Base-by-base conservation (phyloP, 148 eudicot species). In the Camellia japonica region DNA sequence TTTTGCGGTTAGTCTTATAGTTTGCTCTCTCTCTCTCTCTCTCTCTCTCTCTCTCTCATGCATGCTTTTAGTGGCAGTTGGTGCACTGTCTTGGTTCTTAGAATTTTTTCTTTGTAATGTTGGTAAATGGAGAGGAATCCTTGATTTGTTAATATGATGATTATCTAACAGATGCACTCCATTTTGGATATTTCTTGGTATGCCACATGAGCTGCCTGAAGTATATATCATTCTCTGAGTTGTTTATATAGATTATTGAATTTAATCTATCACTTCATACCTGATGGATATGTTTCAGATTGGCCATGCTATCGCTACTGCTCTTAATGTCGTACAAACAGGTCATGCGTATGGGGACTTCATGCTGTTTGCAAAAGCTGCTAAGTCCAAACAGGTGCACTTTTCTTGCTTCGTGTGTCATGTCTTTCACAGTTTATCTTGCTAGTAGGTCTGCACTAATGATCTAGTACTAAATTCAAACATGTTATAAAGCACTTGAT, bases 281-380 rank as follows among this genome's bases (percentile, higher is more conserved):
- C n/a, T 19, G 13, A 52, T 5, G 67, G 19, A 80, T 76, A 13
- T 68, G n/a, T 79, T 23, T 81, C 94, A 94, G 97, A 94, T 97
- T 73, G 82, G 89, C 74, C 82, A 69, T 84, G 89, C 77, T 16
- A 58, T 73, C 81, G 93, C 93, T 12, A 81, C 83, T 70, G 83
- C 93, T 44, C 88, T 92, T 78, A 94, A 94, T 82, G 92, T 91
- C 70, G 84, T 86, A 68, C 43, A 73, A 56, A 91, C 98, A 81
- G 90, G 91, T n/a, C 86, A 88, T 87, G 83, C 93, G 12, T 91
- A 87, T 83, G 97, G 91, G 58, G 98, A 94, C 78, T 73, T 86
- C 73, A 71, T 94, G 90, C 97, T 94, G 86, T 80, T 92, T 72
- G 68, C 85, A 71, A 91, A 86, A 85, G 97, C 98, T 66, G 85